Evolutionary conservation across 1,284 basidiomycete genomes (phyloP).

Genomic region (Pseudozyma sp.): DNA sequence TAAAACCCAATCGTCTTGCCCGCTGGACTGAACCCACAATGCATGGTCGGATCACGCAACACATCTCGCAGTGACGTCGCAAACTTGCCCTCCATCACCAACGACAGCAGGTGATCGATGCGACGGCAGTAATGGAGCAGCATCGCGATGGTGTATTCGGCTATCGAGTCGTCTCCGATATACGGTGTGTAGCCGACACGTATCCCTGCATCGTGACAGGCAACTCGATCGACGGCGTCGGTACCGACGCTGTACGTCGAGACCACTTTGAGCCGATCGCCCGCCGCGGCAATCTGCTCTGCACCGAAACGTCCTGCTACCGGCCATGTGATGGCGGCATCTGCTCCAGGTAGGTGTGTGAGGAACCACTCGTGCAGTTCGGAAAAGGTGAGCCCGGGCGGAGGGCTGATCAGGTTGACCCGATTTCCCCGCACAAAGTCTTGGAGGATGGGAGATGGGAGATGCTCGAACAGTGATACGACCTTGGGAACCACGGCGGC

Average conservation of each 20-base stretch:
- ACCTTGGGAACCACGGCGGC: conserved; percentile 15
- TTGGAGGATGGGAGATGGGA: conserved; percentile 21
- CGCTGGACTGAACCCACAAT: conserved; percentile 21
- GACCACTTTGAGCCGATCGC: conserved; percentile 11
- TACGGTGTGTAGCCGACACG: conserved; percentile 30
- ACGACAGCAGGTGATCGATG: conserved; percentile 1
- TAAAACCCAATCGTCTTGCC: conserved; percentile 33
- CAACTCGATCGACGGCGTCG: conserved; percentile 19
- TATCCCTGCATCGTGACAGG: conserved; percentile 21
- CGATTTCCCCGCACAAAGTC: conserved; percentile 4
- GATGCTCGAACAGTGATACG: conserved; percentile 23
- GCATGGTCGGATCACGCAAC: conserved; percentile 17
- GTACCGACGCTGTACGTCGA: conserved; percentile 27
- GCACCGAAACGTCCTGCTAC: conserved; percentile 18
- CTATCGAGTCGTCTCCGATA: conserved; percentile 20
- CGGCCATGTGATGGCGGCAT: conserved; percentile 26
- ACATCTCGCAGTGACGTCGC: conserved; percentile 12
- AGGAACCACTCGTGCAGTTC: conserved; percentile 23
- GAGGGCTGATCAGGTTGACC: conserved; percentile 23
- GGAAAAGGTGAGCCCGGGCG: conserved; percentile 4
- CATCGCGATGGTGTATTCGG: conserved; percentile 38
- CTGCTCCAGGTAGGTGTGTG: conserved; percentile 10
- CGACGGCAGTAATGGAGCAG: conserved; percentile 21
- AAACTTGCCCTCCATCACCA: conserved; percentile 5
- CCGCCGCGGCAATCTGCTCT: conserved; percentile 15